phyloP scores from a whole-genome alignment of 805 yeast genomes.

The Sugiyamaella mastotermitis region DNA sequence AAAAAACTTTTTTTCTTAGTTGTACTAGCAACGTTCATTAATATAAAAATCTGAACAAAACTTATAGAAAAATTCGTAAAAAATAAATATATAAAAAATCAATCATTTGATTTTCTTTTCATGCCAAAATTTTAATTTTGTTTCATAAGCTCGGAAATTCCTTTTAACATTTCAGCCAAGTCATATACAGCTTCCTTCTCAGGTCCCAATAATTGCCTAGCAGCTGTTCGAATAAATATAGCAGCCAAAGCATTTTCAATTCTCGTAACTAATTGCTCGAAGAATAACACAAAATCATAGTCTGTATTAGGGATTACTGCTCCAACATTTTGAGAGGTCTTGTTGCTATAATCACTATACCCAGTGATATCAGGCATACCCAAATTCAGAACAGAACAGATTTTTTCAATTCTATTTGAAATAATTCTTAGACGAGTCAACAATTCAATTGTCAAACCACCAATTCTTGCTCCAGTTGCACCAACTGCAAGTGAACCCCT shows the following conservation, averaged over 20 bases:
- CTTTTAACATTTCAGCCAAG: conserved; percentile 4
- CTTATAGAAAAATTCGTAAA: too few relatives aligned
- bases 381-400: conserved; percentile 19
- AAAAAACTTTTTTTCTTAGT: too few relatives aligned
- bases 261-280: conserved; percentile 28
- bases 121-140: too few relatives aligned
- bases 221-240: conserved; percentile 21
- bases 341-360: conserved; percentile 11
- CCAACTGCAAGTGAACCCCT: conserved; percentile 2
- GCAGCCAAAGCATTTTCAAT: conserved; percentile 28
- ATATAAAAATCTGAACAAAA: too few relatives aligned
- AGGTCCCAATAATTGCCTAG: neutral
- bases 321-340: conserved; percentile 12
- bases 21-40: too few relatives aligned
- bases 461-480: conserved; percentile 11
- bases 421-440: conserved; percentile 15
- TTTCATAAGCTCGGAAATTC: neutral
- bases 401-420: conserved; percentile 21
- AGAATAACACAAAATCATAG: conserved; percentile 19
- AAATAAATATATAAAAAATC: too few relatives aligned
- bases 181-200: conserved; percentile 1
- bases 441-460: conserved; percentile 15
- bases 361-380: conserved; percentile 11
- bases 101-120: too few relatives aligned
- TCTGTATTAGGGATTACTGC: conserved; percentile 22